Conservation (phyloP, 805 yeast species). For the Saccharomycopsis oosterbeekiorum region DNA sequence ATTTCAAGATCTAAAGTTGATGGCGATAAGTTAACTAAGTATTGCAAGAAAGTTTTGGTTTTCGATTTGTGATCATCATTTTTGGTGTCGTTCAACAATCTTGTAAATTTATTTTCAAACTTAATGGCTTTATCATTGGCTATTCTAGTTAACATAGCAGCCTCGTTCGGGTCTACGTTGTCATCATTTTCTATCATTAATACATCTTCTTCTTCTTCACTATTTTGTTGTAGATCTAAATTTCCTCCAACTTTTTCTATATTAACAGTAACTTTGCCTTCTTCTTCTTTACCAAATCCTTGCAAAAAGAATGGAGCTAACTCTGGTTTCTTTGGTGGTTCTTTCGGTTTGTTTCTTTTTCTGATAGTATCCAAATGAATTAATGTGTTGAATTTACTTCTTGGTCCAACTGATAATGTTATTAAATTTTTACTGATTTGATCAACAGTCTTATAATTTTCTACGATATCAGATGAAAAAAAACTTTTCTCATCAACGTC, state of each 20-base stretch:
- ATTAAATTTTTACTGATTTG: conserved; percentile 56
- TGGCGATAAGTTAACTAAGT: conserved; percentile 57
- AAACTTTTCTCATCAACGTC: conserved; percentile 24
- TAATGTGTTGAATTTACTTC: conserved; percentile 68
- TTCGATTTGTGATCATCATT: conserved; percentile 23
- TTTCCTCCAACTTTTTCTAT: conserved; percentile 20
- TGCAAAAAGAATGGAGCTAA: conserved; percentile 74
- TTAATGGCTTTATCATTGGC: conserved; percentile 24
- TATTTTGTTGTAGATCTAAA: conserved; percentile 19
- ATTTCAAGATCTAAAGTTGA: conserved; percentile 78
- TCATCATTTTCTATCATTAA: conserved; percentile 17
- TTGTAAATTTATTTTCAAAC: conserved; percentile 71
- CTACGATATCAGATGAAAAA: conserved; percentile 14
- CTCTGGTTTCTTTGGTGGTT: conserved; percentile 78
- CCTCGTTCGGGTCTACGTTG: conserved; percentile 11
- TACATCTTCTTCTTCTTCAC: conserved; percentile 24
- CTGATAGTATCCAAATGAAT: conserved; percentile 76
- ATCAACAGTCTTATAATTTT: conserved; percentile 40
- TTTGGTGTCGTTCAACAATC: conserved; percentile 38
- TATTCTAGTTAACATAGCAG: conserved; percentile 21
- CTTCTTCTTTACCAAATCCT: conserved; percentile 41
- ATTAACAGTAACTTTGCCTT: conserved; percentile 16
- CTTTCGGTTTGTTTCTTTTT: conserved; percentile 80
- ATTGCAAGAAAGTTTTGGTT: conserved; percentile 41
- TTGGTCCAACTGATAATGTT: conserved; percentile 70